Evolutionary conservation across 306 rosid species (phyloP).

Genomic region (Corylus americana): DNA sequence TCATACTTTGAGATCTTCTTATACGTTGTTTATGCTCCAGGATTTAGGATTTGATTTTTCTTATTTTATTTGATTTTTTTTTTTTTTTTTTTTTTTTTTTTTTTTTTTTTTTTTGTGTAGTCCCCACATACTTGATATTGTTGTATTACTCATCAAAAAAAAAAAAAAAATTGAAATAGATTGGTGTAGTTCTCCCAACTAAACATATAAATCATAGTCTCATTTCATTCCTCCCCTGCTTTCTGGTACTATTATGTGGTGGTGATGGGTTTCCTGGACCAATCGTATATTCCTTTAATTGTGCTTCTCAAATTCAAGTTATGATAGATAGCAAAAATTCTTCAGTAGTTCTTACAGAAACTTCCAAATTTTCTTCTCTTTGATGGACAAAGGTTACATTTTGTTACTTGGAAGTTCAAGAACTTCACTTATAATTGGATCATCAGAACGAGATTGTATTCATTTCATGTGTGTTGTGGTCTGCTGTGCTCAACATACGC

Average conservation of each 20-base stretch:
- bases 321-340: background rate
- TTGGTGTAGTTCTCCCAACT: background rate
- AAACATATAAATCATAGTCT: background rate
- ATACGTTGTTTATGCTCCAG: background rate
- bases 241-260: background rate
- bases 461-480: background rate
- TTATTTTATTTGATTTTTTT: background rate
- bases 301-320: background rate
- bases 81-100: background rate
- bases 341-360: background rate
- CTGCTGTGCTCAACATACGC: background rate
- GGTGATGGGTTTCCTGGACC: background rate
- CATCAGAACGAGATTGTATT: background rate
- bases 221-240: background rate
- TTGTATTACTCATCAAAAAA: background rate
- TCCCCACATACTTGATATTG: background rate
- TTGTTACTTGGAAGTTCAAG: background rate
- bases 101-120: background rate
- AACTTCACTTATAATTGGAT: background rate
- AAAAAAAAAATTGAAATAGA: background rate
- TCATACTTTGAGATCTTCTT: background rate
- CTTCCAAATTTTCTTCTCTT: background rate
- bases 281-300: background rate
- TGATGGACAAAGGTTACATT: background rate
- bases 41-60: background rate